A percentile compares a stretch with the other conserved stretches of the same genome.
Conservation (phyloP, 1,284 basidiomycete genomes). For the Fomitiporia mediterranea region DNA sequence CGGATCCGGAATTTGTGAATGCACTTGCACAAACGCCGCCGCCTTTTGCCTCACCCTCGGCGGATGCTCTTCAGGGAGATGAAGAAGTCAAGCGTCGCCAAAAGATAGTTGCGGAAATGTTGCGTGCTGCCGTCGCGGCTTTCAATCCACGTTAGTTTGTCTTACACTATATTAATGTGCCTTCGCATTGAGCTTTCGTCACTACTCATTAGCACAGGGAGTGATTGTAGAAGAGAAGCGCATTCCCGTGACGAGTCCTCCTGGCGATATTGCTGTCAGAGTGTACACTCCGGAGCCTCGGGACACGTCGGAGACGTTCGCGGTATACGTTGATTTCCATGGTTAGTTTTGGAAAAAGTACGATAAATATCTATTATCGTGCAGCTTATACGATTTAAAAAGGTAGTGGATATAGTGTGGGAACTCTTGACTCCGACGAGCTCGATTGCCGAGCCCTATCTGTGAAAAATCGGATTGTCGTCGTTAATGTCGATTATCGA, state of each 20-base stretch:
- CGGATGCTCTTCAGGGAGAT: not conserved
- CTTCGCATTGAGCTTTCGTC: not conserved
- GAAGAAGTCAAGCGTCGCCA: not conserved
- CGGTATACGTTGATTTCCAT: conserved; percentile 10
- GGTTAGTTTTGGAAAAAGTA: not conserved
- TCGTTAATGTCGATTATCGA: conserved; percentile 24
- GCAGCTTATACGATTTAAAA: not conserved
- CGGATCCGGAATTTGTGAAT: conserved; percentile 2
- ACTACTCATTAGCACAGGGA: not conserved
- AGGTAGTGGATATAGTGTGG: conserved; percentile 18
- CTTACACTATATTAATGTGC: not conserved
- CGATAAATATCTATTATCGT: not conserved
- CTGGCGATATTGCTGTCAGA: conserved; percentile 11
- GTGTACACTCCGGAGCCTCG: conserved; percentile 11
- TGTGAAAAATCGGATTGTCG: conserved; percentile 22
- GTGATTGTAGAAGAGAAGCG: conserved; percentile 10
- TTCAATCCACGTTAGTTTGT: not conserved
- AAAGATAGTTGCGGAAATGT: not conserved
- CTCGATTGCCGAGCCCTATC: conserved; percentile 20
- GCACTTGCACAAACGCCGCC: not conserved
- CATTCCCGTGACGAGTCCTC: not conserved
- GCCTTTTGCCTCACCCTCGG: no score
- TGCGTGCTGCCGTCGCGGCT: not conserved
- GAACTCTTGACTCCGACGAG: conserved; percentile 23
- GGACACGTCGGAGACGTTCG: conserved; percentile 8